These are phyloP conservation scores for Cyclostephanos tholiformis DNA, from an alignment of 108 stramenopile species.

Conservation along the genomic window DNA sequence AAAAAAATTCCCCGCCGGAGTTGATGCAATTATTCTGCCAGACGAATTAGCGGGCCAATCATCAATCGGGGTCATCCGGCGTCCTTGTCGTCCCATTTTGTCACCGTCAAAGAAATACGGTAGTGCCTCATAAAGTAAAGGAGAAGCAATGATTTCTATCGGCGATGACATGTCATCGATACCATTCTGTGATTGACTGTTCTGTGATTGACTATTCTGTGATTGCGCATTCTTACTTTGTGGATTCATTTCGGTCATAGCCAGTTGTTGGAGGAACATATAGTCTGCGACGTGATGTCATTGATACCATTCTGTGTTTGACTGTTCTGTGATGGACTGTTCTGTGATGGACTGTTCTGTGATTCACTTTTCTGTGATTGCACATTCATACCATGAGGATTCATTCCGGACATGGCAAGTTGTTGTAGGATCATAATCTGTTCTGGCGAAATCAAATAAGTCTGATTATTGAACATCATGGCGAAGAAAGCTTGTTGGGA, in stretches of 20 bases:
- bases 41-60: constrained; percentile 8
- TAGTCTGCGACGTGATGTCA: constrained; percentile 21
- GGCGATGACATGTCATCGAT: too few relatives aligned
- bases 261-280: too few relatives aligned
- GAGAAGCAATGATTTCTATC: too few relatives aligned
- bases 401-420: constrained; percentile 17
- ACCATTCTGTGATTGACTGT: too few relatives aligned
- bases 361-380: too few relatives aligned
- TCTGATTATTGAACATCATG: constrained; percentile 16
- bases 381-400: constrained; percentile 1
- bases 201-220: too few relatives aligned
- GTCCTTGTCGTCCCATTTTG: too few relatives aligned
- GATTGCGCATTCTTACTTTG: constrained; percentile 10
- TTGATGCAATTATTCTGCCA: too few relatives aligned
- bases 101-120: too few relatives aligned
- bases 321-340: background rate
- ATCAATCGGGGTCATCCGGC: constrained; percentile 7
- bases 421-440: constrained; percentile 33
- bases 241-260: too few relatives aligned
- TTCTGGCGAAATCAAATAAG: constrained; percentile 28
- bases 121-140: too few relatives aligned
- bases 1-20: constrained; percentile 23
- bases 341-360: constrained; percentile 4
- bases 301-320: constrained; percentile 1
- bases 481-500: constrained; percentile 15